Evolutionary conservation across 257 asterid species (phyloP).

Genomic region (Nicotiana obtusifolia): DNA sequence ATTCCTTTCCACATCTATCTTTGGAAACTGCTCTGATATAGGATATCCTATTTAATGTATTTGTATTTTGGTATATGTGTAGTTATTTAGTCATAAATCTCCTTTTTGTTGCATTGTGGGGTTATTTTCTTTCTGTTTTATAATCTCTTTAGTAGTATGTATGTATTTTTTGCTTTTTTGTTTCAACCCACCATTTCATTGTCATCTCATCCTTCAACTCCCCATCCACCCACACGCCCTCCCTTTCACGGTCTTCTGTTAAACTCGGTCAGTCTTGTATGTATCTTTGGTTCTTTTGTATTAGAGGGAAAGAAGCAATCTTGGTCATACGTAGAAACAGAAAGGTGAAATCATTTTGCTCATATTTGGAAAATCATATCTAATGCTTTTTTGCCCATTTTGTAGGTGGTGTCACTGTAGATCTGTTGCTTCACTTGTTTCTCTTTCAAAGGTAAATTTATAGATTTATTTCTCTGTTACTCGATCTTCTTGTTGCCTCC

Average conservation of each 20-base stretch:
- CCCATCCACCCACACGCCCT: no score
- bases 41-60: background rate
- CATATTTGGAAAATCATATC: background rate
- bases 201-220: background rate
- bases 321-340: no score
- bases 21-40: no score
- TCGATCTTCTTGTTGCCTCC: slow-evolving; percentile 10
- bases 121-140: background rate
- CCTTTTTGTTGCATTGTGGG: background rate
- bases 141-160: background rate
- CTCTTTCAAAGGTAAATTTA: slow-evolving; percentile 43
- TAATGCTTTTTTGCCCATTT: slow-evolving; percentile 24
- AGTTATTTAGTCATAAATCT: background rate
- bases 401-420: slow-evolving; percentile 47
- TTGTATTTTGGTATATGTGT: no score
- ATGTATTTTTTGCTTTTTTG: background rate
- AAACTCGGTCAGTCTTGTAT: background rate
- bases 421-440: slow-evolving; percentile 47
- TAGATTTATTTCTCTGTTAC: slow-evolving; percentile 1
- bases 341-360: no score
- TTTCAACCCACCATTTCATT: slow-evolving; percentile 10
- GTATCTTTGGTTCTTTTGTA: background rate
- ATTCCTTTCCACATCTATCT: no score
- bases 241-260: background rate
- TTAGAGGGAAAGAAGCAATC: background rate